Conservation (phyloP, 2,329 filamentous ascomycete species). For the Diaporthe sp. region DNA sequence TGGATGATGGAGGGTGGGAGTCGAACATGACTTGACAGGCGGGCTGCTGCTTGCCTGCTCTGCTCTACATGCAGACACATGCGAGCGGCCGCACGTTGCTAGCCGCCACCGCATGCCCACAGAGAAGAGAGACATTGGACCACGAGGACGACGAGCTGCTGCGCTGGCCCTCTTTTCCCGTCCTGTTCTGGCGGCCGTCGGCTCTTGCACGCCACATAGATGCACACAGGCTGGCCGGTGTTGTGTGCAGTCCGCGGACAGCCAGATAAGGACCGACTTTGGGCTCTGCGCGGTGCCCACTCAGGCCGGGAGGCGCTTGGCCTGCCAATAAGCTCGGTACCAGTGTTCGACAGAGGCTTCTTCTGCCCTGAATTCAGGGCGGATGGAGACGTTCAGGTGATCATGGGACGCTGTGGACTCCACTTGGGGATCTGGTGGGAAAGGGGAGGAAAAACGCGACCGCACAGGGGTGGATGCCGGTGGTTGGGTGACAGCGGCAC, state of each 20-base stretch:
- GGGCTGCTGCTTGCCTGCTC: background rate
- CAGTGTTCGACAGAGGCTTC: constrained; percentile 21
- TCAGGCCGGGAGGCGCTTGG: background rate
- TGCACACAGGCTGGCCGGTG: background rate
- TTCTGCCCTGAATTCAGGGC: constrained; percentile 31
- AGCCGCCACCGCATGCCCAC: constrained; percentile 20
- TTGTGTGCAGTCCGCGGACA: background rate
- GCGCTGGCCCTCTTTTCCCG: constrained; percentile 18
- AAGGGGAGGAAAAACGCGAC: constrained; percentile 14
- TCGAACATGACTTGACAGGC: constrained; percentile 30
- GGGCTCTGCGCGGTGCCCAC: constrained; percentile 6
- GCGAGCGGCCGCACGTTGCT: constrained; percentile 20
- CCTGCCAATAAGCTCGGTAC: constrained; percentile 29
- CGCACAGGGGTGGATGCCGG: constrained; percentile 11
- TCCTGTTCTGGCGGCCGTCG: too few species aligned
- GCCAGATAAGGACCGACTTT: background rate
- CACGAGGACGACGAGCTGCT: constrained; percentile 16
- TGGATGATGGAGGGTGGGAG: constrained; percentile 27
- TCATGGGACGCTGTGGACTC: constrained; percentile 30
- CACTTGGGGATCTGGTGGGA: constrained; percentile 30
- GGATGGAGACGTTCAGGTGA: constrained; percentile 28
- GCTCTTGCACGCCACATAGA: background rate
- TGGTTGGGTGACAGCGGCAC: constrained; percentile 23
- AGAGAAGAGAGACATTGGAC: constrained; percentile 11
- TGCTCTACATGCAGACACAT: constrained; percentile 7